phyloP scores from a whole-genome alignment of 148 eudicot species.

The Rhododendron molle region DNA sequence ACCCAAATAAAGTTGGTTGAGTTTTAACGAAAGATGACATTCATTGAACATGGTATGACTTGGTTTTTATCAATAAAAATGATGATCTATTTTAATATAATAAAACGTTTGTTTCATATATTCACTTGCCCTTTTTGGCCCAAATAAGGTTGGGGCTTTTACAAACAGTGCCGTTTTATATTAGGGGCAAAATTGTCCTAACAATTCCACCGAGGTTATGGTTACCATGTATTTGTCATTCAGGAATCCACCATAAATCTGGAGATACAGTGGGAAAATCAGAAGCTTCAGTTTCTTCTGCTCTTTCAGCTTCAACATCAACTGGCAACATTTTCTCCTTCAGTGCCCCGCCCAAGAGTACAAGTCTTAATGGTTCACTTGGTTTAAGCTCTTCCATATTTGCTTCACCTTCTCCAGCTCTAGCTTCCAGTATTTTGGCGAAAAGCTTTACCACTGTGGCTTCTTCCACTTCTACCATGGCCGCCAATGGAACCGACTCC shows the following conservation, averaged over 20 bases:
- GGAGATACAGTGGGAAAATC: conserved; percentile 21
- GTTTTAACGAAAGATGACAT: too few species aligned
- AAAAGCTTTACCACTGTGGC: conserved; percentile 25
- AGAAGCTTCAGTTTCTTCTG: conserved; percentile 22
- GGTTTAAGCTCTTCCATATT: conserved; percentile 29
- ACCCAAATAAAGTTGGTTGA: too few species aligned
- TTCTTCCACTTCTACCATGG: conserved; percentile 9
- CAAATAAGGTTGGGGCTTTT: too few species aligned
- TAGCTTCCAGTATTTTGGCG: conserved; percentile 24
- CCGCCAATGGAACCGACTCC: conserved; percentile 13
- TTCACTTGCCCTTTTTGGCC: too few species aligned
- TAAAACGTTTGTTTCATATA: too few species aligned
- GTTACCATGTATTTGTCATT: too few species aligned
- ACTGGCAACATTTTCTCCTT: conserved; percentile 19
- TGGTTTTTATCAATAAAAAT: too few species aligned
- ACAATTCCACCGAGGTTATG: too few species aligned
- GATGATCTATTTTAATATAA: too few species aligned
- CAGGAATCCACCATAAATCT: conserved; percentile 1
- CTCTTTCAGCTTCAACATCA: conserved; percentile 13
- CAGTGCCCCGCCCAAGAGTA: conserved; percentile 19
- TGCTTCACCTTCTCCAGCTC: conserved; percentile 21
- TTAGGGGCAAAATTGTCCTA: too few species aligned
- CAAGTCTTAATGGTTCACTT: conserved; percentile 27
- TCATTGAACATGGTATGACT: too few species aligned
- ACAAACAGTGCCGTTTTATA: too few species aligned